Base-by-base conservation (phyloP, 805 yeast genomes). In the Spathaspora gorwiae region DNA sequence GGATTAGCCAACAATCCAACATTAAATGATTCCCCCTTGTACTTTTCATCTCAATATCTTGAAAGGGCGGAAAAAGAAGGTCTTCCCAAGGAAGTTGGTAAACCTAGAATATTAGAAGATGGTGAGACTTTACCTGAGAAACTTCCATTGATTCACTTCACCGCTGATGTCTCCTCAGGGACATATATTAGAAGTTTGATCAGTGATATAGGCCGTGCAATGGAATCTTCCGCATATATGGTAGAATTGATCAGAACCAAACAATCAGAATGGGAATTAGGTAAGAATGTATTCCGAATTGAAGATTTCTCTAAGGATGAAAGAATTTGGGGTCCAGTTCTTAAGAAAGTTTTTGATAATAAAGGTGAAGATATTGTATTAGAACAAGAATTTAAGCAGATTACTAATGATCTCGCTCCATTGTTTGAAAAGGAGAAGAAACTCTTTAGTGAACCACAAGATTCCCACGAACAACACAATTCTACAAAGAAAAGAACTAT, bases 131-230 rank as follows among this genome's bases (percentile, higher is more conserved):
- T 68, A 6, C 73, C 73, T 2, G 75, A 69, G 1, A 72, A 76
- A 49, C 81, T 88, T 2, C 94, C 95, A 2, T 54, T 84, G 40
- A 55, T 92, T 26, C 90, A 85, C 54, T 79, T 94, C 53, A 77
- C 75, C 12, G 79, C 95, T 4, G 76, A 79, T 32, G 99, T 92
- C 0, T 85, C 96, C 1, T 89, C 97, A 0, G 99, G 99, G 1
- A 94, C 98, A 0, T 94, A 94, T 57, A 90, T 94, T 40, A 76
- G 99, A 53, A 85, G 97, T 2, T 68, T 94, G 44, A 75, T 94
- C 40, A 88, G 95, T 64, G 99, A 94, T 57, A 72, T 87, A 37
- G 98, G 96, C 1, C 78, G 85, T 48, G 85, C 92, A 0, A 67
- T 90, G 59, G 83, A 84, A 13, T 80, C 90, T 0, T 79, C 87